Percentiles rank a stretch among this genome's conserved stretches.
Evolutionary conservation across 1,139 yeast species (phyloP).

Genomic region (Yamadazyma aaseri): DNA sequence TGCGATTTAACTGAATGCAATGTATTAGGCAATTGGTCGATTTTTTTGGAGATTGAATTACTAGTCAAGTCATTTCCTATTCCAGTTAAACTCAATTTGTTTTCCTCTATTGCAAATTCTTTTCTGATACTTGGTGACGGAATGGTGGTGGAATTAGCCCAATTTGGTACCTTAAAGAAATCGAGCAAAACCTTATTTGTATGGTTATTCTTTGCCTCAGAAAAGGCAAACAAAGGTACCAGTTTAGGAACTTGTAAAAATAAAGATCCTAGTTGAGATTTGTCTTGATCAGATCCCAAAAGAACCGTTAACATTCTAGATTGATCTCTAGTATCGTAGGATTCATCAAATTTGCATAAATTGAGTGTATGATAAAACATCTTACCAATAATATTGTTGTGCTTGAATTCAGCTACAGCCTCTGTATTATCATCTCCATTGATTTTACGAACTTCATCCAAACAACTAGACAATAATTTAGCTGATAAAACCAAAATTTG

Average conservation of each 20-base stretch:
- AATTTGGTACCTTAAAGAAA: constrained; percentile 29
- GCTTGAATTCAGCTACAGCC: constrained; percentile 27
- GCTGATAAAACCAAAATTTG: constrained; percentile 76
- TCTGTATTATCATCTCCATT: constrained; percentile 16
- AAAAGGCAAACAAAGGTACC: constrained; percentile 35
- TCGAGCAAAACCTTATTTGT: constrained; percentile 18
- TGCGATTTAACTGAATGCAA: constrained; percentile 28
- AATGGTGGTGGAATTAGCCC: constrained; percentile 34
- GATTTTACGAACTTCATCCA: constrained; percentile 20
- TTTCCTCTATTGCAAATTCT: constrained; percentile 25
- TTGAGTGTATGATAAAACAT: constrained; percentile 63
- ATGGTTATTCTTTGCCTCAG: constrained; percentile 5
- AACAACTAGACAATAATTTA: constrained; percentile 60
- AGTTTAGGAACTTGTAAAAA: constrained; percentile 85
- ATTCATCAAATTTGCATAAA: constrained; percentile 70
- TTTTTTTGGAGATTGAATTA: constrained; percentile 16
- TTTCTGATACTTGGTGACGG: constrained; percentile 41
- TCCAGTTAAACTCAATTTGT: constrained; percentile 18
- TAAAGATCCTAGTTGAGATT: constrained; percentile 63
- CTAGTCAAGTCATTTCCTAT: constrained; percentile 12
- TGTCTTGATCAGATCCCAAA: constrained; percentile 33
- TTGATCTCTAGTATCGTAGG: constrained; percentile 81
- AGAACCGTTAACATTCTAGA: constrained; percentile 69
- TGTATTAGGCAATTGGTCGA: constrained; percentile 23
- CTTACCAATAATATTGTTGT: constrained; percentile 39